Evolutionary conservation across 768 basidiomycete species (phyloP).

Genomic region (Leccinum rimulosum): DNA sequence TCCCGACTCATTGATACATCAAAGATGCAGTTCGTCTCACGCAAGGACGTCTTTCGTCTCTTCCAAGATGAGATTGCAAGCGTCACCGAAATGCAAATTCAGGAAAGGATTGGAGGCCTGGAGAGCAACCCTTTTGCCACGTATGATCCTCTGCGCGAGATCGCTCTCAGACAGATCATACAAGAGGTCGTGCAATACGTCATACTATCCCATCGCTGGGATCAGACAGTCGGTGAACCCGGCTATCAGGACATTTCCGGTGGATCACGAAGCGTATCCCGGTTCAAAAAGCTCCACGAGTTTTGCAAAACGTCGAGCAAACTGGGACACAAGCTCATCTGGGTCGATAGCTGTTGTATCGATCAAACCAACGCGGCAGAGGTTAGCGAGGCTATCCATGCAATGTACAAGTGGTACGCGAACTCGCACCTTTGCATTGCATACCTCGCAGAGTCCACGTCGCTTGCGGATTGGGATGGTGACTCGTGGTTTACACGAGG

Average conservation of each 20-base stretch:
- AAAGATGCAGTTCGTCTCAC: conserved; percentile 5
- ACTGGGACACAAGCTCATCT: conserved; percentile 4
- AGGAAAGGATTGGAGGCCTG: not conserved
- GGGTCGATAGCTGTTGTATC: conserved; percentile 25
- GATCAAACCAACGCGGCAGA: conserved; percentile 14
- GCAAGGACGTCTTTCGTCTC: conserved; percentile 3
- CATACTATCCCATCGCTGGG: conserved; percentile 16
- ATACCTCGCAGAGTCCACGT: conserved; percentile 9
- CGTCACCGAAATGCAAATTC: conserved; percentile 6
- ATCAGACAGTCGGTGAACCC: conserved; percentile 8
- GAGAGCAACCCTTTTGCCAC: not conserved
- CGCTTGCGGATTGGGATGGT: not conserved
- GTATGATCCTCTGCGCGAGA: conserved; percentile 3
- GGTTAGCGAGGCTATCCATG: conserved; percentile 19
- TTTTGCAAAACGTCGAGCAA: conserved; percentile 6
- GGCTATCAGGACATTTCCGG: conserved; percentile 3
- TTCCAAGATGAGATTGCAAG: conserved; percentile 5
- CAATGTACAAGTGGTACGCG: conserved; percentile 26
- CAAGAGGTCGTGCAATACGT: conserved; percentile 12
- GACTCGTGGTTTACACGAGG: conserved; percentile 18
- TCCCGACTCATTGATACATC: conserved; percentile 7
- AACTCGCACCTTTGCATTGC: conserved; percentile 20
- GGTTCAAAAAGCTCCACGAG: conserved; percentile 2
- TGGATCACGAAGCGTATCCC: not conserved
- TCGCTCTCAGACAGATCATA: conserved; percentile 9